A percentile compares a stretch with the other conserved stretches of the same genome.
phyloP scores from a whole-genome alignment of 768 basidiomycete genomes.

The Dacryopinax spathularia region DNA sequence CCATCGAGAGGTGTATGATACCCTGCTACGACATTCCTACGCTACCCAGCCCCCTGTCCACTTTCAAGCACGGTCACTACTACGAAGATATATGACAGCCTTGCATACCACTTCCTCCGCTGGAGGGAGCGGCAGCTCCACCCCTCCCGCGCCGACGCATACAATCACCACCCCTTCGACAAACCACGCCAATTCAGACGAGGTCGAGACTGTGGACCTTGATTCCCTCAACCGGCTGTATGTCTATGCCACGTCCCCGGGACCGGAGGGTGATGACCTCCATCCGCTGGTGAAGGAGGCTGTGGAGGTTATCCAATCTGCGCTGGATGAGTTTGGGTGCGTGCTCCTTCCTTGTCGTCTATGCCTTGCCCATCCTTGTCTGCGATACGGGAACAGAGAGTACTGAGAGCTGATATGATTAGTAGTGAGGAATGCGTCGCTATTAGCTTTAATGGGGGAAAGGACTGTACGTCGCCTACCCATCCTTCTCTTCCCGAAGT shows the following conservation, averaged over 20 bases:
- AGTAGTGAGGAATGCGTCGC: conserved; percentile 56
- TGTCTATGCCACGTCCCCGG: neutral
- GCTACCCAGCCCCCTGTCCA: no score
- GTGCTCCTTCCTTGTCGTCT: conserved; percentile 23
- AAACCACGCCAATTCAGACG: no score
- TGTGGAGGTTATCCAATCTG: conserved; percentile 61
- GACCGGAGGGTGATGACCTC: neutral
- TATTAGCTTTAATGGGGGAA: conserved; percentile 95
- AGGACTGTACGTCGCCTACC: conserved; percentile 55
- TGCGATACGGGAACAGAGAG: neutral
- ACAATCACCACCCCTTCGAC: no score
- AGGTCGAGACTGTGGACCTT: neutral
- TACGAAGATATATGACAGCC: no score
- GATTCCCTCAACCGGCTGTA: neutral
- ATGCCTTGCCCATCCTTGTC: neutral
- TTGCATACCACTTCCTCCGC: no score
- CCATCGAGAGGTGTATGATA: no score
- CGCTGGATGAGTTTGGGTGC: conserved; percentile 68
- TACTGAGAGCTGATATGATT: no score
- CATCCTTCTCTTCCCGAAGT: conserved; percentile 1
- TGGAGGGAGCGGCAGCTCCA: no score
- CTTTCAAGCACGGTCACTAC: no score
- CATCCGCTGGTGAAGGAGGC: conserved; percentile 50
- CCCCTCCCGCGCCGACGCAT: no score
- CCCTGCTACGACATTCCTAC: no score